These are phyloP conservation scores for Fusarium domesticum DNA, from an alignment of 2,329 filamentous ascomycete genomes.

Conservation along the genomic window DNA sequence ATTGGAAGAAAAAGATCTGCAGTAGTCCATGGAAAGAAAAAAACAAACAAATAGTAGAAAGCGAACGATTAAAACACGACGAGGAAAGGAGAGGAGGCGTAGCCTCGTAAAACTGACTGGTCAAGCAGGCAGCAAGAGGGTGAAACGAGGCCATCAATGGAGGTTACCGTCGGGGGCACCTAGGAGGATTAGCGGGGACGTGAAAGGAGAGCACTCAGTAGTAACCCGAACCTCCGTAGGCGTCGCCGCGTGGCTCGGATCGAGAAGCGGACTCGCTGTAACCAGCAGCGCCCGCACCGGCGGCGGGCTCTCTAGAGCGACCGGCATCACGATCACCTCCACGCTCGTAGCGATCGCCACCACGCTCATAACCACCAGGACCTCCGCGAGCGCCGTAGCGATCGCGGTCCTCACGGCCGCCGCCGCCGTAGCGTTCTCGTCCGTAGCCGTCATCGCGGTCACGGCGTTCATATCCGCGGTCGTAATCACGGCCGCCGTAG, in stretches of 20 bases:
- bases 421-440: conserved; percentile 41
- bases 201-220: conserved; percentile 16
- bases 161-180: conserved; percentile 32
- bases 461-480: conserved; percentile 56
- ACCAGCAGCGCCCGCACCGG: conserved; percentile 35
- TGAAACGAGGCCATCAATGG: conserved; percentile 17
- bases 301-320: conserved; percentile 40
- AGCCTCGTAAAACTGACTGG: conserved; percentile 18
- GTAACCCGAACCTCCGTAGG: conserved; percentile 42
- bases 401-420: conserved; percentile 46
- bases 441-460: conserved; percentile 39
- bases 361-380: conserved; percentile 44
- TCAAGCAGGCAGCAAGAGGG: conserved; percentile 14
- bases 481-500: conserved; percentile 53
- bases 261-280: conserved; percentile 44
- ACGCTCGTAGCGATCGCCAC: conserved; percentile 46
- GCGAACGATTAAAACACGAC: conserved; percentile 26
- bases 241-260: conserved; percentile 43
- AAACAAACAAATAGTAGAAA: conserved; percentile 28
- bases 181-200: conserved; percentile 31
- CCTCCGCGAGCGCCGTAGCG: conserved; percentile 39
- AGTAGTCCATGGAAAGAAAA: conserved; percentile 30
- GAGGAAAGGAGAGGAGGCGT: conserved; percentile 29
- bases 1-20: conserved; percentile 24
- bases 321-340: conserved; percentile 40